Base-by-base conservation (phyloP, 805 yeast genomes). In the Barnettozyma pratensis region DNA sequence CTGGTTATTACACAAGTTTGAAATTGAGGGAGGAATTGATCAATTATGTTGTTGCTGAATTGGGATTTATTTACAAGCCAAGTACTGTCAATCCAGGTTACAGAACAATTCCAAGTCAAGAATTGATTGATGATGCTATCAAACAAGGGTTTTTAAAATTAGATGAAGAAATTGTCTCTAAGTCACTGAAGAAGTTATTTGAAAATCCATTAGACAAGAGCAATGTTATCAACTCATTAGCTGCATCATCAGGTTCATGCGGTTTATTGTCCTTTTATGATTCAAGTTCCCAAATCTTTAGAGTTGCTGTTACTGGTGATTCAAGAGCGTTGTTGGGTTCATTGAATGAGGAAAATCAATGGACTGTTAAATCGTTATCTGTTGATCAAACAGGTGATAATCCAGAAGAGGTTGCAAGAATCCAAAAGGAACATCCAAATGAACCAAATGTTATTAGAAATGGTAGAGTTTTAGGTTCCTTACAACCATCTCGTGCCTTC, bases 281-380 rank as follows among this genome's bases (percentile, higher is more conserved):
- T 66, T 80, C 96, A 0, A 76, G 77, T 45, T 72, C 88, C 27
- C 76, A 80, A 47, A 68, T 76, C 31, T 74, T 94, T 57, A 83
- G 88, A 55, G 96, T 94, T 35, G 98, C 99, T 0, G 96, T 92
- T 6, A 82, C 98, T 0, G 99, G 99, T 44, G 99, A 94, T 64
- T 91, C 97, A 0, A 75, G 99, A 53, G 97, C 97, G 0, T 77
- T 94, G 25, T 71, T 92, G 37, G 96, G 97, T 7, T 80, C 87
- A 1, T 72, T 82, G 46, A 74, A 78, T 49, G 80, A 73, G 37
- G 65, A 71, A 19, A 87, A 86, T 50, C 73, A 75, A 44, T 94
- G 98, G 97, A 83, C 91, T 1, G 97, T 94, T 4, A 77, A 79
- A 51, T 89, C 96, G 7, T 75, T 94, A 49, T 81, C 92, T 49